Evolutionary conservation across 306 rosid genomes (phyloP), one percentile per base, ranked within the genome.

Genomic region (Sophora flavescens): DNA sequence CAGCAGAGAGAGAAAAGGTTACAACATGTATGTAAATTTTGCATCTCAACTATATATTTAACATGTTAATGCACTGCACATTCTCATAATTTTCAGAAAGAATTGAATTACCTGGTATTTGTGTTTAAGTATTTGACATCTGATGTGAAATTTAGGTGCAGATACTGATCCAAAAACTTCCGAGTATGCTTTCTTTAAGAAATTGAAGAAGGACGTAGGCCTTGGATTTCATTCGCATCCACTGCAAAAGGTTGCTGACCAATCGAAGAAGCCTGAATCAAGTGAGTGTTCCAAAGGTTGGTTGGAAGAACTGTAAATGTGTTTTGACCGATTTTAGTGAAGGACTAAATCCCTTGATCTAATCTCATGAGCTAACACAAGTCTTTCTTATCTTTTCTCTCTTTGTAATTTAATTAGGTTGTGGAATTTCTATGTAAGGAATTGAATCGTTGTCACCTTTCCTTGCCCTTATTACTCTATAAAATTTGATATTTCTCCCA

Each of bases 171-270:
- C 93, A 2, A 91, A 93, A 87, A 93, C 97, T 73, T 88, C 97
- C 0, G 98, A 91, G 86, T 93, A 73, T 72, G 93, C 96, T 36
- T 91, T 91, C 81, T 91, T 88, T 36, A 89, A 80, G 91, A 93
- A 88, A 81, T 76, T 91, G 52, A 93, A 85, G 93, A 82, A 88
- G 79, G 86, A 83, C 52, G 96, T 88, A 14, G 70, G 66, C 56
- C 72, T 47, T 4, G 82, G 70, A 58, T 51, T 67, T 45, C 67
- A 50, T 44, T 77, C 84, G 2, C 79, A 41, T 80, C 58, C 84
- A 18, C 17, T 26, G 3, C 78, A 59, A 16, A 77, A 70, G 59
- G 88, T 80, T 78, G 74, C 16, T 30, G 45, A 11, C 48, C 63
- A 32, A 60, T 58, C 83, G 6, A 74, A 65, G 64, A 79, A 82